Base-by-base conservation (phyloP, 768 basidiomycete genomes). In the Panus rudis region DNA sequence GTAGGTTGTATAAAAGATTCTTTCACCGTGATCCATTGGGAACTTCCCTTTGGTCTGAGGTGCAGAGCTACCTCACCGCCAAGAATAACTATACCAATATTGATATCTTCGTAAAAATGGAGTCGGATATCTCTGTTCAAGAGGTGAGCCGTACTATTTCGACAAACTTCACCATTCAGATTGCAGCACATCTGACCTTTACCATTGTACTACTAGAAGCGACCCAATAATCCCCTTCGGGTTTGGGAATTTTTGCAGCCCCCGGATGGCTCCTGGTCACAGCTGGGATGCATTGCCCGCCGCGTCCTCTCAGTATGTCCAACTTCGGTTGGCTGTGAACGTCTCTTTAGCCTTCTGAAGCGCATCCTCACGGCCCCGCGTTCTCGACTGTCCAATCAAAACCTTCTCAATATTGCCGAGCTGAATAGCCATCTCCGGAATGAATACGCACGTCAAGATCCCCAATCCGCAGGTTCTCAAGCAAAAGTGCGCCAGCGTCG, bases 301-400 rank as follows among this genome's bases (percentile, higher is more conserved):
- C 31, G 25, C 10, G 6, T 43, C 28, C 22, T 43, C 10, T 43
- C 42, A 19, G 33, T 25, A 12, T 39, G 38, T 23, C 38, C 42
- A 10, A 43, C 22, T 34, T 19, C 42, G 7, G 33, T 23, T 6
- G 16, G 22, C 13, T 25, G 25, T 22, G 42, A 43, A 19, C 31
- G 22, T n/a, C 21, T 43, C 17, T 43, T 43, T 28, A 43, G 42
- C 24, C 23, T 43, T 10, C 23, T 43, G 21, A 43, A 43, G 42
- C 42, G 33, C 4, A 43, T 34, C 13, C 8, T 43, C 6, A 35
- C 33, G 11, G 33, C 33, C 17, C 23, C 33, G 4, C 42, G 34
- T 6, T 34, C 42, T 4, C 42, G 44, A 6, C 21, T 39, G 16
- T 27, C 37, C 6, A 13, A 14, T 4, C 22, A 12, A 21, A 45